Evolutionary conservation across 2,329 filamentous ascomycete species (phyloP).

Genomic region (Celoporthe dispersa): DNA sequence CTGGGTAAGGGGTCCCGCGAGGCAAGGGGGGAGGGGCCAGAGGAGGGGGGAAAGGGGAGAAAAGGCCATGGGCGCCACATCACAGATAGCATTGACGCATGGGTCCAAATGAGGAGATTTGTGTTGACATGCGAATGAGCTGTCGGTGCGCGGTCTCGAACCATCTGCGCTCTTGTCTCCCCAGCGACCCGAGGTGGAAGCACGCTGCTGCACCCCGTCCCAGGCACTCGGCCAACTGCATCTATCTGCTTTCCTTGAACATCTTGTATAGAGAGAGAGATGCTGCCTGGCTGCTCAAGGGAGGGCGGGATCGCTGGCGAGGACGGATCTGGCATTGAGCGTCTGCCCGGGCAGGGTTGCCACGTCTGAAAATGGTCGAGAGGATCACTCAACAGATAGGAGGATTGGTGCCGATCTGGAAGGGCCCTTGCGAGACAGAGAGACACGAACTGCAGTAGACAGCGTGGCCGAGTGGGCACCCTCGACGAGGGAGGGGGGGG

Average conservation of each 20-base stretch:
- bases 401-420: constrained; percentile 6
- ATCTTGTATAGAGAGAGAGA: neutral
- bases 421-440: neutral
- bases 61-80: neutral
- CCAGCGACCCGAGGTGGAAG: neutral
- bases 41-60: neutral
- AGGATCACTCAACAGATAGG: neutral
- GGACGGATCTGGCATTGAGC: neutral
- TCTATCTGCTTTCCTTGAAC: neutral
- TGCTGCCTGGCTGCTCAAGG: neutral
- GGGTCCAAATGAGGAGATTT: neutral
- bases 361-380: neutral
- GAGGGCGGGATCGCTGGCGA: neutral
- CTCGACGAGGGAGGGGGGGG: neutral
- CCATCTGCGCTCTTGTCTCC: neutral
- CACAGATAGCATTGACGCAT: constrained; percentile 3
- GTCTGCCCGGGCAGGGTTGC: neutral
- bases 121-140: neutral
- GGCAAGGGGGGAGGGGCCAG: neutral
- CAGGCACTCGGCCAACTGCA: neutral
- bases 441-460: neutral
- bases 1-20: constrained; percentile 21
- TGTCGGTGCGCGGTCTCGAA: neutral
- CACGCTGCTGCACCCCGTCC: neutral
- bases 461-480: neutral